These are phyloP conservation scores for Coemansia sp. DNA, from an alignment of 192 early-diverging fungal species.

Conservation along the genomic window DNA sequence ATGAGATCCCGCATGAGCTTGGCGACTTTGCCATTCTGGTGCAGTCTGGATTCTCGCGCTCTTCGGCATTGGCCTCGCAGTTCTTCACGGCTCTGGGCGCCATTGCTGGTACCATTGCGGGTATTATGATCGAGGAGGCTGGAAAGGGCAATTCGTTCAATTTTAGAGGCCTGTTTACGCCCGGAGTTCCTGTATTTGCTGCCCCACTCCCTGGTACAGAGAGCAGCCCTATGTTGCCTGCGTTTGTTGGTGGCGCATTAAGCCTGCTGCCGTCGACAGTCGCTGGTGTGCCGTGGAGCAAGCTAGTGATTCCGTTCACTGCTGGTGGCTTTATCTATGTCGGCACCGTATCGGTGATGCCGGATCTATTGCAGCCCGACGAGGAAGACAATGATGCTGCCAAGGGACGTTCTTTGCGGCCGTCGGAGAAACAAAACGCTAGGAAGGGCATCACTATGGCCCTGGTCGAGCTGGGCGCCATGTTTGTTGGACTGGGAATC, in stretches of 20 bases:
- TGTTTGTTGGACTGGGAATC: conserved; percentile 75
- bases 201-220: conserved; percentile 10
- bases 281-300: conserved; percentile 67
- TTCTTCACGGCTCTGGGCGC: conserved; percentile 83
- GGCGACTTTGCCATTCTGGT: conserved; percentile 89
- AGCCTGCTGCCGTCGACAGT: conserved; percentile 43
- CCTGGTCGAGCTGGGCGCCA: conserved; percentile 65
- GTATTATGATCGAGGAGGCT: conserved; percentile 76
- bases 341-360: conserved; percentile 83
- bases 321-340: conserved; percentile 89
- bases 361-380: conserved; percentile 73
- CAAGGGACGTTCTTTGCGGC: conserved; percentile 16
- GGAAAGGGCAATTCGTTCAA: conserved; percentile 49
- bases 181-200: conserved; percentile 36
- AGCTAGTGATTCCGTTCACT: conserved; percentile 86
- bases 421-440: conserved; percentile 10
- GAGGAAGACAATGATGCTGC: conserved; percentile 51
- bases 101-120: conserved; percentile 76
- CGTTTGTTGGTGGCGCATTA: conserved; percentile 25
- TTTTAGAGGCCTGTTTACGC: conserved; percentile 30
- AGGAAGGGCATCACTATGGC: conserved; percentile 43
- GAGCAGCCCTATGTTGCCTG: conserved; percentile 12
- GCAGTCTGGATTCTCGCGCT: conserved; percentile 76
- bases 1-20: conserved; percentile 89
- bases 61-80: conserved; percentile 75